Conservation (phyloP, 768 basidiomycete species). For the Russula sp. region DNA sequence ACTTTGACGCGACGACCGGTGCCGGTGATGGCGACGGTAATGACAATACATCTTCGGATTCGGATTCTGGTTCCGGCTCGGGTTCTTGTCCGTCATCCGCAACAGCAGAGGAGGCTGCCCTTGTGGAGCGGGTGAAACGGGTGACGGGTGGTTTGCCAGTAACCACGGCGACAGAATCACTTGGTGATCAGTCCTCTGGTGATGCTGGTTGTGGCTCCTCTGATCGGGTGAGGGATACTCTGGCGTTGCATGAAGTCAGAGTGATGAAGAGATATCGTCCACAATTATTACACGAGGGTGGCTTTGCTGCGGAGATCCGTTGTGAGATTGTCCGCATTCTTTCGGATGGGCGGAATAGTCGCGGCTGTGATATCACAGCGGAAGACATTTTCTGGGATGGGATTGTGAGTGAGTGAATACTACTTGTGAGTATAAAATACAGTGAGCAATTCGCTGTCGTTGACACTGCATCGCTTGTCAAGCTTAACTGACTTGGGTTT, state of each 20-base stretch:
- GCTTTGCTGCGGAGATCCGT: not conserved
- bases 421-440: too few relatives aligned
- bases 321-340: not conserved
- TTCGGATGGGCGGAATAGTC: not conserved
- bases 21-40: too few relatives aligned
- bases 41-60: not conserved
- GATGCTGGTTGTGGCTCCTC: not conserved
- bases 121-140: not conserved
- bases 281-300: not conserved
- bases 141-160: conserved; percentile 1
- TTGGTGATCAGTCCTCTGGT: not conserved
- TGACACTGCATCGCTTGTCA: too few relatives aligned
- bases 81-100: not conserved
- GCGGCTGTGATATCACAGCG: too few relatives aligned
- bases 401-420: too few relatives aligned
- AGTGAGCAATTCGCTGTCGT: too few relatives aligned
- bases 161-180: not conserved
- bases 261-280: conserved; percentile 18
- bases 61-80: too few relatives aligned
- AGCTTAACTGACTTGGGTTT: too few relatives aligned
- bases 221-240: not conserved
- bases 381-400: too few relatives aligned
- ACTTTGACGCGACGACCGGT: not conserved
- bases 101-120: not conserved
- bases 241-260: conserved; percentile 9